These are phyloP conservation scores for Skeletonema menzelii DNA, from an alignment of 108 stramenopile genomes.

Conservation along the genomic window DNA sequence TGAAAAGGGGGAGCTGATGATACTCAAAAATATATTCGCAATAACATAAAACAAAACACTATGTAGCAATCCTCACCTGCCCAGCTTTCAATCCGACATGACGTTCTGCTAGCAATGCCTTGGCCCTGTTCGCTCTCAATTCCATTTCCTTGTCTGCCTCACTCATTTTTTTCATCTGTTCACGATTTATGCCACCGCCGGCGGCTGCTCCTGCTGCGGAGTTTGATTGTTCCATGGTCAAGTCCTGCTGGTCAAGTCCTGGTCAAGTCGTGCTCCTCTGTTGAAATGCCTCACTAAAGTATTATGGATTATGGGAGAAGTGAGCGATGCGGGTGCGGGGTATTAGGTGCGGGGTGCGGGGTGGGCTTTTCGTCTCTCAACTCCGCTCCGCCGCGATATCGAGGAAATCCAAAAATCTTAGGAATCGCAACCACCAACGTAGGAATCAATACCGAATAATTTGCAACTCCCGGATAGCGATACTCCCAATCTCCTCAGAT, in stretches of 20 bases:
- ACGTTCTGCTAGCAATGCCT: conserved; percentile 79
- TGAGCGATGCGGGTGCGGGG: too few species aligned
- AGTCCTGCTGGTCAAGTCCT: background rate
- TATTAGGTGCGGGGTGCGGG: too few species aligned
- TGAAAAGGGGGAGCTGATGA: too few species aligned
- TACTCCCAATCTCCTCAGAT: too few species aligned
- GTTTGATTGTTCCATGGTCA: background rate
- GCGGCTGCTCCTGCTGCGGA: background rate
- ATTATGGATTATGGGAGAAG: too few species aligned
- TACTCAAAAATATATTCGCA: background rate
- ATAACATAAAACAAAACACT: background rate
- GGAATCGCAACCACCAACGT: background rate
- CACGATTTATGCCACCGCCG: conserved; percentile 12
- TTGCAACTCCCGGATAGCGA: too few species aligned
- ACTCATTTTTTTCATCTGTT: conserved; percentile 60
- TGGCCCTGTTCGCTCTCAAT: conserved; percentile 85
- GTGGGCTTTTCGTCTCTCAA: too few species aligned
- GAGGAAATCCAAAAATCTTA: too few species aligned
- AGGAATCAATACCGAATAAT: background rate
- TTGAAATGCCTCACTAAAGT: too few species aligned
- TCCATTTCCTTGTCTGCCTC: conserved; percentile 92
- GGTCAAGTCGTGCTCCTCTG: background rate
- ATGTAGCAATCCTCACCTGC: conserved; percentile 57
- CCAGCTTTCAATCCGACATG: conserved; percentile 74
- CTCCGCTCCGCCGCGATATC: too few species aligned